These are phyloP conservation scores for Xylaria sp. DNA, from an alignment of 2,329 filamentous ascomycete genomes.

Conservation along the genomic window DNA sequence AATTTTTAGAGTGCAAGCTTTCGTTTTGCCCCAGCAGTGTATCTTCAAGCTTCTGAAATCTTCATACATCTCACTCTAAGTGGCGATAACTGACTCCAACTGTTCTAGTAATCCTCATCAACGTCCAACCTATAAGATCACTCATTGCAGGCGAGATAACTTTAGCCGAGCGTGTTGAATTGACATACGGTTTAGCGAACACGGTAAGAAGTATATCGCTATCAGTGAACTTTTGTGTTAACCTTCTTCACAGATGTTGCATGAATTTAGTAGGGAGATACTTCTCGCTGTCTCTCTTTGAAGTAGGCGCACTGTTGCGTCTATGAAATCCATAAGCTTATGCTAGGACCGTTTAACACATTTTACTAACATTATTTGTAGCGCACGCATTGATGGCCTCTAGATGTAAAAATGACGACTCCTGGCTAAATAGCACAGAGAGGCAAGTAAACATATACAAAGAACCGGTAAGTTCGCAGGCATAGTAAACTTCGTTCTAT, in stretches of 20 bases:
- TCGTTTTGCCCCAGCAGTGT: background rate
- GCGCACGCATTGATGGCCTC: background rate
- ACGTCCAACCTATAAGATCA: background rate
- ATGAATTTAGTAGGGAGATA: conserved; percentile 30
- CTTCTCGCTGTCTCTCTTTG: background rate
- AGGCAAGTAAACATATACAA: background rate
- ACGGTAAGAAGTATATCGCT: conserved; percentile 6
- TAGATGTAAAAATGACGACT: background rate
- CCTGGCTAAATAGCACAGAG: background rate
- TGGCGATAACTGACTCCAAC: background rate
- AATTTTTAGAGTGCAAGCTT: background rate
- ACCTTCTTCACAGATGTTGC: conserved; percentile 22
- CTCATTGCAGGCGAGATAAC: conserved; percentile 14
- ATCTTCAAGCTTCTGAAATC: no score
- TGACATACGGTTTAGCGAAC: background rate
- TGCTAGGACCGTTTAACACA: background rate
- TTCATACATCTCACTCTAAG: background rate
- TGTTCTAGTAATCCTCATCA: conserved; percentile 1
- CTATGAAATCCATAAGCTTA: background rate
- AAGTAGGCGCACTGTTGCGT: background rate
- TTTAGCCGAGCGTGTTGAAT: conserved; percentile 26
- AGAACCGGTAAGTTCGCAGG: conserved; percentile 25
- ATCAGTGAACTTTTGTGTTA: background rate
- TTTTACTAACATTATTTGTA: background rate
- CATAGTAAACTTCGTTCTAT: background rate